Percentiles rank a stretch among this genome's conserved stretches.
Conservation (phyloP, 805 yeast genomes). For the Yarrowia hollandica region DNA sequence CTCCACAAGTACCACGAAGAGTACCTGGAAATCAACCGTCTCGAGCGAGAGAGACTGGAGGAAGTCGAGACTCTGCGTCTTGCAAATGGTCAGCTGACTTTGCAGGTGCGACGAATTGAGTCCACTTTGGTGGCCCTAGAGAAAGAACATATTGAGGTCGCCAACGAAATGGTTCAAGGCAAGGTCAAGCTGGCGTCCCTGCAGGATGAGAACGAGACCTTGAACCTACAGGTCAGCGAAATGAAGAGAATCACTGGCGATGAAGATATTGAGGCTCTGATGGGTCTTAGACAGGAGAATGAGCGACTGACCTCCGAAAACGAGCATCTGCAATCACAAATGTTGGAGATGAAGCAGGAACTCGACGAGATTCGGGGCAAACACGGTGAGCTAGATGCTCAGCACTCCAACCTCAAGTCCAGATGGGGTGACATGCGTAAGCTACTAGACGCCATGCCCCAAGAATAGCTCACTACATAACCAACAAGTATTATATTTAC, state of each 20-base stretch:
- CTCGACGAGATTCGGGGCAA: conserved; percentile 31
- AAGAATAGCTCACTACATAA: background rate
- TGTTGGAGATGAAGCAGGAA: conserved; percentile 25
- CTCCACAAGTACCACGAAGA: conserved; percentile 71
- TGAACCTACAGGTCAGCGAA: conserved; percentile 44
- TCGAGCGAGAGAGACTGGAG: conserved; percentile 63
- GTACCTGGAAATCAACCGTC: conserved; percentile 66
- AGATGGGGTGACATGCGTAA: conserved; percentile 27
- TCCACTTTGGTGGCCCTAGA: conserved; percentile 66
- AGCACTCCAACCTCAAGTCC: conserved; percentile 23
- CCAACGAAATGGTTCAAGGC: conserved; percentile 81
- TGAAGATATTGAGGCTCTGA: conserved; percentile 11
- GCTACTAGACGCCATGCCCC: conserved; percentile 24
- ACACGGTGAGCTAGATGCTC: conserved; percentile 32
- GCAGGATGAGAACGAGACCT: conserved; percentile 68
- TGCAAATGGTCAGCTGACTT: conserved; percentile 69
- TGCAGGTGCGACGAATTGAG: conserved; percentile 73
- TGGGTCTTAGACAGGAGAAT: conserved; percentile 3
- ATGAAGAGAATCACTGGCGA: conserved; percentile 30
- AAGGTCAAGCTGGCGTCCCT: conserved; percentile 74
- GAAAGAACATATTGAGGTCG: conserved; percentile 80
- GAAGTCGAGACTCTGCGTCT: conserved; percentile 61
- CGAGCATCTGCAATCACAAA: conserved; percentile 12
- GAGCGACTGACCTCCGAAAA: conserved; percentile 20
- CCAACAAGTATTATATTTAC: background rate